Evolutionary conservation across 139 green algal genomes (phyloP).

Genomic region (Monoraphidium neglectum): DNA sequence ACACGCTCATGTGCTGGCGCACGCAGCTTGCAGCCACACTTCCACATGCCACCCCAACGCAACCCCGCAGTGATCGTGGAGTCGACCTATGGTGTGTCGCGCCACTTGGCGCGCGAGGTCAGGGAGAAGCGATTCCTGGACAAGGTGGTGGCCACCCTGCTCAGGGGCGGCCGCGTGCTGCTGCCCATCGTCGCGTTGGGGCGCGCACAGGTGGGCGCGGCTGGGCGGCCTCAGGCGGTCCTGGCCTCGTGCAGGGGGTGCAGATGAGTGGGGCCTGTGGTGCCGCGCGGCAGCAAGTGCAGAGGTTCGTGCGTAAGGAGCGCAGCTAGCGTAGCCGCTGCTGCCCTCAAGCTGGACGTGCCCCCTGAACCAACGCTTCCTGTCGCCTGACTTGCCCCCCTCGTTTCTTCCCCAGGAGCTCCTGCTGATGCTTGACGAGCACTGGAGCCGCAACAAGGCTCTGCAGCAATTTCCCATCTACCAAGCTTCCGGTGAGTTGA

Average conservation of each 20-base stretch:
- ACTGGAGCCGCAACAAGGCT: conserved; percentile 87
- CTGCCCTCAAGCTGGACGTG: conserved; percentile 19
- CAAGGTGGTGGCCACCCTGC: conserved; percentile 69
- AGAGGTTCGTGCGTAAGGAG: not conserved
- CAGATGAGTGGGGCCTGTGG: not conserved
- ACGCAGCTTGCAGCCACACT: conserved; percentile 17
- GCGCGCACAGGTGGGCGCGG: conserved; percentile 74
- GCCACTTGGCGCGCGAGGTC: conserved; percentile 82
- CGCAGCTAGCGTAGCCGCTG: not conserved
- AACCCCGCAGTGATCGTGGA: conserved; percentile 81
- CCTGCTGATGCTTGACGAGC: conserved; percentile 96
- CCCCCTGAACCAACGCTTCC: conserved; percentile 2
- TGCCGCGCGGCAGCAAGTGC: not conserved
- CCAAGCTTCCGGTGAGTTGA: conserved; percentile 53
- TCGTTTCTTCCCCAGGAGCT: conserved; percentile 74
- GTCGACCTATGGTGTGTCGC: conserved; percentile 93
- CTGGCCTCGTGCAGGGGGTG: not conserved
- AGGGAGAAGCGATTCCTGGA: conserved; percentile 87
- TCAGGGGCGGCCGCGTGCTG: conserved; percentile 84
- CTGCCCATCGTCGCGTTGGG: conserved; percentile 97
- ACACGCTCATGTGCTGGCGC: not conserved
- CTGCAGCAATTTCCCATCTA: conserved; percentile 94
- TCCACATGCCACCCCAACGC: conserved; percentile 6
- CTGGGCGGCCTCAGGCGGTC: not conserved
- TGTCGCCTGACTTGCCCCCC: not conserved